Evolutionary conservation across 1,284 basidiomycete species (phyloP).

Genomic region (Lentinula novae-zelandiae): DNA sequence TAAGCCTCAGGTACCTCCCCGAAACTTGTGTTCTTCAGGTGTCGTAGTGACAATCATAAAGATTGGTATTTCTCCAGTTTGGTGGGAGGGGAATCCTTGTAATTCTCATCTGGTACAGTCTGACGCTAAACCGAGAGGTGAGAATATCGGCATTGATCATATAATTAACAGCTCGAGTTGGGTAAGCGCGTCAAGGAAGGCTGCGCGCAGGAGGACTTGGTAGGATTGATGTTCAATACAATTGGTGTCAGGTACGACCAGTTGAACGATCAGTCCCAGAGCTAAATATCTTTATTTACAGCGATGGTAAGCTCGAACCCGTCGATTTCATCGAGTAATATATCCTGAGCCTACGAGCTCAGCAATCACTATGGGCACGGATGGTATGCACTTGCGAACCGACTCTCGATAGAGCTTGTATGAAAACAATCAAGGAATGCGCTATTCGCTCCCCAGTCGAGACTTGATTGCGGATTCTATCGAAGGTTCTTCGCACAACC

Average conservation of each 20-base stretch:
- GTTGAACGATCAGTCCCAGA: neutral
- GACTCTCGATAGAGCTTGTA: neutral
- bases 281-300: neutral
- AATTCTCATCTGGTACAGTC: conserved; percentile 65
- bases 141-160: neutral
- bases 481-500: conserved; percentile 54
- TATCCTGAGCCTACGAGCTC: conserved; percentile 30
- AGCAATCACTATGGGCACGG: conserved; percentile 82
- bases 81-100: conserved; percentile 90
- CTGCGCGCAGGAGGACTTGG: conserved; percentile 70
- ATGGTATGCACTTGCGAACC: conserved; percentile 43
- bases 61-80: conserved; percentile 82
- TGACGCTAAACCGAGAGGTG: conserved; percentile 15
- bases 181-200: conserved; percentile 74
- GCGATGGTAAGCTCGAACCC: conserved; percentile 1
- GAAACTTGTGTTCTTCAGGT: neutral
- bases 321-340: neutral
- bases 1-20: conserved; percentile 66
- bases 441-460: conserved; percentile 85
- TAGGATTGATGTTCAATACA: conserved; percentile 78
- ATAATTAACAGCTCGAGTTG: conserved; percentile 57
- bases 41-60: conserved; percentile 21
- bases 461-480: conserved; percentile 91
- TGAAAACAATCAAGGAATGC: conserved; percentile 54
- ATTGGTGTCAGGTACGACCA: conserved; percentile 67